A percentile compares a stretch with the other conserved stretches of the same genome.
These are phyloP conservation scores for Ustilago trichophora DNA, from an alignment of 1,284 basidiomycete species.

Conservation along the genomic window DNA sequence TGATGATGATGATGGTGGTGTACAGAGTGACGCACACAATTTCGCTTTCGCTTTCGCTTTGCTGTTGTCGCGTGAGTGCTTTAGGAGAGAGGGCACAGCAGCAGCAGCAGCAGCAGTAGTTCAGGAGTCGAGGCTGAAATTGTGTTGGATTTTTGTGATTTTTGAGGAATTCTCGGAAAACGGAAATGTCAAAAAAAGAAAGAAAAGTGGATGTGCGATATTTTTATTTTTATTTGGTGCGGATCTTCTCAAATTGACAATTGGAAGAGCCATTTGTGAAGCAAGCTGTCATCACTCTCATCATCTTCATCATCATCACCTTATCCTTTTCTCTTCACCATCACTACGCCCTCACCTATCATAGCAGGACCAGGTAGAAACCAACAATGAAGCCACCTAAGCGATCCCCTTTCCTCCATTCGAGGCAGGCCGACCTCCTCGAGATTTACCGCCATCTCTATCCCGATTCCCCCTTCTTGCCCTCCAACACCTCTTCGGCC, in stretches of 20 bases:
- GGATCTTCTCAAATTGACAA: too few species aligned
- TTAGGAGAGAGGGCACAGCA: background rate
- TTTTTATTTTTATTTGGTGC: too few species aligned
- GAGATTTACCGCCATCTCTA: conserved; percentile 45
- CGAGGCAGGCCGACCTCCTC: conserved; percentile 39
- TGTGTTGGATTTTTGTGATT: too few species aligned
- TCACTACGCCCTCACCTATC: background rate
- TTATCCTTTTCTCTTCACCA: background rate
- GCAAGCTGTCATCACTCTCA: too few species aligned
- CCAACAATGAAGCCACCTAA: conserved; percentile 44
- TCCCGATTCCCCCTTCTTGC: conserved; percentile 19
- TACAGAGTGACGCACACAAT: too few species aligned
- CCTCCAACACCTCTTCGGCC: conserved; percentile 2
- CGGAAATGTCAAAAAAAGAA: conserved; percentile 29
- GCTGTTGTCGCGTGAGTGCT: conserved; percentile 24
- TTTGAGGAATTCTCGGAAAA: background rate
- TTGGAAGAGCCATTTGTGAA: too few species aligned
- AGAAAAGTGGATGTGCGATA: too few species aligned
- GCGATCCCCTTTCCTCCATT: conserved; percentile 41
- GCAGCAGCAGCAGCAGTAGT: conserved; percentile 2
- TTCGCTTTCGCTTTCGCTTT: too few species aligned
- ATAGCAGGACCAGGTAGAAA: background rate
- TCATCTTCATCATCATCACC: too few species aligned
- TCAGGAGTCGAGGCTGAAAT: too few species aligned
- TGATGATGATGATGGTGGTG: background rate